Percentiles rank a stretch among this genome's conserved stretches.
phyloP scores from a whole-genome alignment of 2,329 filamentous ascomycete genomes.

The Blastomyces emzantsi region DNA sequence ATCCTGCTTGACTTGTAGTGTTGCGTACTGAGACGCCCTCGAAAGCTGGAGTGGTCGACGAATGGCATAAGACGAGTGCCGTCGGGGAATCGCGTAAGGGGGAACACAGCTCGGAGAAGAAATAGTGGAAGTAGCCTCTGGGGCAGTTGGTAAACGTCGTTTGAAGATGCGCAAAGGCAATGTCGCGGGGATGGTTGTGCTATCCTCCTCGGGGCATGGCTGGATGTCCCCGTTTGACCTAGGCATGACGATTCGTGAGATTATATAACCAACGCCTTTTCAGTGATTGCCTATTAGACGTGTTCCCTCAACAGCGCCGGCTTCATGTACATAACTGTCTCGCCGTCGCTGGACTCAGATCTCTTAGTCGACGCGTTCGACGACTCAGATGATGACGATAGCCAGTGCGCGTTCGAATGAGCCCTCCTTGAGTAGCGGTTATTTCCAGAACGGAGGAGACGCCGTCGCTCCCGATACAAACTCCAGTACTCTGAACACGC shows the following conservation, averaged over 20 bases:
- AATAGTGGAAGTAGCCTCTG: constrained; percentile 6
- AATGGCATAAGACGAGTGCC: constrained; percentile 21
- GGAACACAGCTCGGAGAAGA: constrained; percentile 15
- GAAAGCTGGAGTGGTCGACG: background rate
- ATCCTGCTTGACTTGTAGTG: background rate
- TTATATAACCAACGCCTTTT: background rate
- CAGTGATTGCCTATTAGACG: constrained; percentile 11
- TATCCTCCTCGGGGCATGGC: constrained; percentile 6
- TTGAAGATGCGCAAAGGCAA: constrained; percentile 47
- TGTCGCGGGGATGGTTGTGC: constrained; percentile 23
- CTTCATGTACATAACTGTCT: constrained; percentile 21
- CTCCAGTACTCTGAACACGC: constrained; percentile 32
- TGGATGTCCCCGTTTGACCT: background rate
- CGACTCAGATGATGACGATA: constrained; percentile 20
- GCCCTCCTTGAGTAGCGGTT: constrained; percentile 21
- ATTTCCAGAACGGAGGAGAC: constrained; percentile 21
- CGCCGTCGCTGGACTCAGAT: constrained; percentile 23
- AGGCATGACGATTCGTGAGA: background rate
- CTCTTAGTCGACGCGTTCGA: constrained; percentile 27
- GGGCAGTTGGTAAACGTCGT: constrained; percentile 20
- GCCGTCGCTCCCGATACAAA: constrained; percentile 16
- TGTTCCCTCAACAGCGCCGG: constrained; percentile 19
- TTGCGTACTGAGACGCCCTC: background rate
- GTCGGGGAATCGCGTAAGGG: constrained; percentile 20
- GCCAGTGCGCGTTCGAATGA: constrained; percentile 21